Evolutionary conservation across 2,329 filamentous ascomycete genomes (phyloP).

Genomic region (Ophiostoma perfectum): DNA sequence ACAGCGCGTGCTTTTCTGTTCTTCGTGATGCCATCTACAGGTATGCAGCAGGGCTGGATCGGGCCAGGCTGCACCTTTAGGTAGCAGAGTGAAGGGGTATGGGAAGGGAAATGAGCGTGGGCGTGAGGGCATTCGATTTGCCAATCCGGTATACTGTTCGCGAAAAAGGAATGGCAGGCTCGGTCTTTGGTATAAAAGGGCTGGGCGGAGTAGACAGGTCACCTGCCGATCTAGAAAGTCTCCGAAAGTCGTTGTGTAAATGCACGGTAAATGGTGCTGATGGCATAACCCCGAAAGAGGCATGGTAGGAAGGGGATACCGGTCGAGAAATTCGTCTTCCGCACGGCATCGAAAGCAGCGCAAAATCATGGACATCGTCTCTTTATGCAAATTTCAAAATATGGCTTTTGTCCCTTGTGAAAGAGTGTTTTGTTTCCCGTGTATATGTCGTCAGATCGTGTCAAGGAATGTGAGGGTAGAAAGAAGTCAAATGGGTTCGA

Average conservation of each 20-base stretch:
- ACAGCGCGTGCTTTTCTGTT: not conserved
- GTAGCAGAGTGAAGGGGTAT: not conserved
- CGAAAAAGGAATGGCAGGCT: slow-evolving; percentile 4
- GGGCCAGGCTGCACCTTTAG: no score
- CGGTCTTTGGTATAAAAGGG: not conserved
- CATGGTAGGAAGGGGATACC: not conserved
- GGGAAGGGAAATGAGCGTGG: not conserved
- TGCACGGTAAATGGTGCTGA: not conserved
- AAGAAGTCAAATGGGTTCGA: not conserved
- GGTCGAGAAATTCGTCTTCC: not conserved
- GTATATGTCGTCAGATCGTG: slow-evolving; percentile 19
- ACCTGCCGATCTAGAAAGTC: not conserved
- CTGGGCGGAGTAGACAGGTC: not conserved
- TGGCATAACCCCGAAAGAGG: not conserved
- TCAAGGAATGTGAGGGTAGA: slow-evolving; percentile 14
- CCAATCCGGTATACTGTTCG: not conserved
- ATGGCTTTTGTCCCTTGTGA: slow-evolving; percentile 10
- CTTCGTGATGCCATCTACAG: no score
- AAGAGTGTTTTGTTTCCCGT: slow-evolving; percentile 17
- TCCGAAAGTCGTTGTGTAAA: not conserved
- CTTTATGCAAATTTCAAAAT: slow-evolving; percentile 17
- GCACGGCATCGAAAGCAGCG: not conserved
- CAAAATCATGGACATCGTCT: slow-evolving; percentile 20
- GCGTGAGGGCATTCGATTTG: not conserved
- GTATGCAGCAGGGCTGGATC: no score